Base-by-base conservation (phyloP, 2,329 filamentous ascomycete species). In the Nemania sp. region DNA sequence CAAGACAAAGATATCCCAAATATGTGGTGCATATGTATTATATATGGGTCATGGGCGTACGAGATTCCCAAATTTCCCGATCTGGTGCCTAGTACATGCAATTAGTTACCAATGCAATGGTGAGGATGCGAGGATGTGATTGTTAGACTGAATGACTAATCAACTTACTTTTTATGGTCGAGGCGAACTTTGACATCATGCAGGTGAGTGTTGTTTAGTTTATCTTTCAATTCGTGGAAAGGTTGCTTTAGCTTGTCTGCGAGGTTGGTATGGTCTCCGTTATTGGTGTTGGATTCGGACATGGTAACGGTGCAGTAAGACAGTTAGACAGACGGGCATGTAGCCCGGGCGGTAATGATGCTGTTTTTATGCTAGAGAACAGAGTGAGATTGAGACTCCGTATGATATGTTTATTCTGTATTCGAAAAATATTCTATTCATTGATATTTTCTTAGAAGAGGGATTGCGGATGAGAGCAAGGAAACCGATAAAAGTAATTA, bases 11-110 rank as follows among this genome's bases (percentile, higher is more conserved):
- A 54, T 24, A 52, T 59, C 10, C 20, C 38, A 43, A 4, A 15
- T 26, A 20, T 27, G 18, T n/a, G 11, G 3, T 35, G 3, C 13
- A 45, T 20, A 45, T n/a, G n/a, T n/a, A 29, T 20, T 20, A 35
- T 15, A 11, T 10, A 20, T 1, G 18, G 10, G 15, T 11, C 2
- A 13, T 45, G n/a, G 45, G 70, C 83, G 68, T 81, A 89, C 87
- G 73, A 91, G 72, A 72, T 91, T 91, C 47, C 80, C 86, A 57
- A 90, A 80, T 76, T 91, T 91, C 61, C 89, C 89, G 73, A 90
- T 83, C 67, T 89, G 83, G 71, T 90, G 82, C 54, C 84, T 86
- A 54, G 2, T 18, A 32, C 11, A 49, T 32, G 20, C 32, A 59
- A 35, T 51, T 24, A 55, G 18, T 22, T 11, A 11, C n/a, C n/a